Evolutionary conservation across 495 filamentous ascomycete genomes (phyloP), one percentile per base, ranked within the genome.

Genomic region (Daldinia loculata): DNA sequence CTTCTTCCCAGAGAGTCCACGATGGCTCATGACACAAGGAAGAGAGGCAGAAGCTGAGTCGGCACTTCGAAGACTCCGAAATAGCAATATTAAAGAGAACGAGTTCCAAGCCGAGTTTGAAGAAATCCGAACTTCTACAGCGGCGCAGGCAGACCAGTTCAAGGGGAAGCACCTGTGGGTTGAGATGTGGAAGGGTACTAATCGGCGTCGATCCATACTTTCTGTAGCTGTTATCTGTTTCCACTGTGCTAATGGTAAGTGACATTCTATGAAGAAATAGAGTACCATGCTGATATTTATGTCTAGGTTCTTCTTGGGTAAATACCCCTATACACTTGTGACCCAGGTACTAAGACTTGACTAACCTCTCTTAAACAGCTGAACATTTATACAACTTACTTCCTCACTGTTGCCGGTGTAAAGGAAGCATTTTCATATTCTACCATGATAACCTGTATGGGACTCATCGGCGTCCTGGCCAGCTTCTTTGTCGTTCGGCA

Each of bases 1-100:
- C 61, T 85, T 87, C 75, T 83, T 88, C 32, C 85, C 86, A 0
- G 86, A 88, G 59, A 83, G 80, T 17, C 87, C 87, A 0, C 82
- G 87, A 30, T 89, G 87, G 87, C 79, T 89, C 8, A 75, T 86
- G 51, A 80, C 81, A 36, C 78, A 83, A 30, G 80, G 82, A 15
- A 81, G 74, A 52, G 60, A 74, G n/a, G 80, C 81, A 11, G 76
- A 80, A 48, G 85, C 85, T 8, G 76, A 76, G 34, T 77, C 77
- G 41, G 72, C 80, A 6, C 78, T 87, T 32, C 67, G 75, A 5
- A 79, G 77, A 71, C 81, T 85, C 3, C 74, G 83, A 45, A 81
- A 85, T 8, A 63, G 38, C 8, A 56, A 69, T 34, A 77, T 77
- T 38, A 66, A 71, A 15, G 67, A 80, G 51, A 73, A 79, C 14